Evolutionary conservation across 2,329 filamentous ascomycete genomes (phyloP).

Genomic region (Akanthomyces uredinophilus): DNA sequence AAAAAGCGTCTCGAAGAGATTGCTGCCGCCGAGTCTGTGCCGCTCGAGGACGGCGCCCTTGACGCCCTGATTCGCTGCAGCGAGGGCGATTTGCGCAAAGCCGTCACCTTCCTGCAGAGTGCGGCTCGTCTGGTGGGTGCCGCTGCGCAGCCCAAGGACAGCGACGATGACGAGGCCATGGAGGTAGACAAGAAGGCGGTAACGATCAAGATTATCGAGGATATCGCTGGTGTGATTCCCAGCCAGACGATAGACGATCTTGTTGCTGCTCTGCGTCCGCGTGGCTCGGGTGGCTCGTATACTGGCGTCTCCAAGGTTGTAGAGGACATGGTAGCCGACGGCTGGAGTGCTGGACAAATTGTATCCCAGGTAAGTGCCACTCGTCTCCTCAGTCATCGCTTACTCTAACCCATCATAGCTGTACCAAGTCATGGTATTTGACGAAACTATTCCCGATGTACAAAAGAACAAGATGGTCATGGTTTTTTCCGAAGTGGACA

Average conservation of each 20-base stretch:
- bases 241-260: slow-evolving; percentile 65
- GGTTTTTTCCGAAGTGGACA: slow-evolving; percentile 90
- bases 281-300: slow-evolving; percentile 60
- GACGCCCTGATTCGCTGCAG: slow-evolving; percentile 81
- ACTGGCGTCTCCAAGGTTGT: slow-evolving; percentile 71
- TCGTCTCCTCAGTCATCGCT: slow-evolving; percentile 5
- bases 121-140: slow-evolving; percentile 84
- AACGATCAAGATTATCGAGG: slow-evolving; percentile 76
- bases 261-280: slow-evolving; percentile 70
- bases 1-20: slow-evolving; percentile 76
- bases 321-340: slow-evolving; percentile 88
- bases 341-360: slow-evolving; percentile 91
- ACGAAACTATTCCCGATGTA: slow-evolving; percentile 75
- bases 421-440: slow-evolving; percentile 76
- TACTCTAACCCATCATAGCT: slow-evolving; percentile 43
- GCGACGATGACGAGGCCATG: slow-evolving; percentile 56
- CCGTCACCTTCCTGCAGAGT: slow-evolving; percentile 93
- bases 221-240: slow-evolving; percentile 94
- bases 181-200: slow-evolving; percentile 57
- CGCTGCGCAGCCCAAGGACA: slow-evolving; percentile 40
- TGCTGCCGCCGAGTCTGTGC: slow-evolving; percentile 70
- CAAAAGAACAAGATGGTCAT: slow-evolving; percentile 89
- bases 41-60: slow-evolving; percentile 70
- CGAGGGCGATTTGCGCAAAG: slow-evolving; percentile 91
- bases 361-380: slow-evolving; percentile 61